Evolutionary conservation across 345 rosid genomes (phyloP).

Genomic region (Heritiera fomes): DNA sequence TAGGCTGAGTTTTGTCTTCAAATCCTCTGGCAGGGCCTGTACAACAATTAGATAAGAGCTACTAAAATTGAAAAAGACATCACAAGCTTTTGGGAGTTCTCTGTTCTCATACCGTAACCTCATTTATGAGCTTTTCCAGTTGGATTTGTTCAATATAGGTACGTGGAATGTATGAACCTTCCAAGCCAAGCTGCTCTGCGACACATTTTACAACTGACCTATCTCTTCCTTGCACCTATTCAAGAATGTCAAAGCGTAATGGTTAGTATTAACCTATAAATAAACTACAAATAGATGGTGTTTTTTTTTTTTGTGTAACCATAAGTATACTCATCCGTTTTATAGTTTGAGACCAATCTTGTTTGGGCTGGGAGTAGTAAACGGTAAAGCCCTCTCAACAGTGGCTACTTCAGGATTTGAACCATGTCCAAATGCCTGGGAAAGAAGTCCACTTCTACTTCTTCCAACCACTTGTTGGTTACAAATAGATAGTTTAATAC

Average conservation of each 20-base stretch:
- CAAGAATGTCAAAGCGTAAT: slow-evolving; percentile 13
- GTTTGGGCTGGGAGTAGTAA: too few relatives aligned
- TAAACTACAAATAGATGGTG: not conserved
- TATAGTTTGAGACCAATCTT: too few relatives aligned
- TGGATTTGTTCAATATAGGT: slow-evolving; percentile 93
- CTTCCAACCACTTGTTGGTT: too few relatives aligned
- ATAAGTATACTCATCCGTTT: too few relatives aligned
- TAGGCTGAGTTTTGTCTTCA: slow-evolving; percentile 77
- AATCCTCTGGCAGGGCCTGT: slow-evolving; percentile 84
- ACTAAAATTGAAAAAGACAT: slow-evolving; percentile 7
- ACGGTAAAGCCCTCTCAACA: too few relatives aligned
- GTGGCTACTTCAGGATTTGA: too few relatives aligned
- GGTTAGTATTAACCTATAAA: not conserved
- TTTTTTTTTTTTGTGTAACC: too few relatives aligned
- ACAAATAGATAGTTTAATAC: too few relatives aligned
- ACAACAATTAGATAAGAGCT: slow-evolving; percentile 26
- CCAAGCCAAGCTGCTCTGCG: slow-evolving; percentile 79
- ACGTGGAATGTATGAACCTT: slow-evolving; percentile 78
- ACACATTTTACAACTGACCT: slow-evolving; percentile 56
- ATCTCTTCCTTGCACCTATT: slow-evolving; percentile 98
- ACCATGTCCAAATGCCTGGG: too few relatives aligned
- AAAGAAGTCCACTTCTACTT: too few relatives aligned
- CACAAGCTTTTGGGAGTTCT: slow-evolving; percentile 8
- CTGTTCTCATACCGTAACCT: slow-evolving; percentile 67
- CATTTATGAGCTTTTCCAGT: slow-evolving; percentile 79